These are phyloP conservation scores for Wickerhamiella galacta DNA, from an alignment of 805 yeast genomes.

Conservation along the genomic window DNA sequence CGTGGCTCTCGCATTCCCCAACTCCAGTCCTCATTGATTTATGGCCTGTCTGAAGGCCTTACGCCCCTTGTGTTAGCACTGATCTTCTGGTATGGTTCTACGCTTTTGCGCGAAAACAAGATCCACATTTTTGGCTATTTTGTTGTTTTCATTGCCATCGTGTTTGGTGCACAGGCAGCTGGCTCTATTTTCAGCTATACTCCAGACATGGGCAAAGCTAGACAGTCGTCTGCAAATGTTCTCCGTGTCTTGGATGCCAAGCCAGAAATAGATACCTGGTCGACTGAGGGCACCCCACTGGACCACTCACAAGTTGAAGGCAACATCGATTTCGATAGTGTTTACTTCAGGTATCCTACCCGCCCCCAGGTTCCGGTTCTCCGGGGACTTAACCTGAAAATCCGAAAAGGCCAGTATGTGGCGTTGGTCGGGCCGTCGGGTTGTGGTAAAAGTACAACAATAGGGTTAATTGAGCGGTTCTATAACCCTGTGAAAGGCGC, in stretches of 20 bases:
- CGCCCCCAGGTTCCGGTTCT: conserved; percentile 37
- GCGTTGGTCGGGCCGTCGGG: conserved; percentile 58
- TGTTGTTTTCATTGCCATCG: conserved; percentile 24
- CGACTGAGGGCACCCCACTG: conserved; percentile 17
- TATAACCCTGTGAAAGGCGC: conserved; percentile 34
- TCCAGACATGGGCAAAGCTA: conserved; percentile 29
- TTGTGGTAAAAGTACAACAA: conserved; percentile 44
- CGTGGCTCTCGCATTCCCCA: conserved; percentile 16
- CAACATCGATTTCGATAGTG: conserved; percentile 35
- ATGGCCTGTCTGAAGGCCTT: conserved; percentile 25
- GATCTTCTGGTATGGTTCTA: conserved; percentile 29
- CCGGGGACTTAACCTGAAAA: conserved; percentile 30
- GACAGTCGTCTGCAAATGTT: conserved; percentile 22
- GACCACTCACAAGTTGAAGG: conserved; percentile 27
- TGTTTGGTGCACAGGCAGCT: conserved; percentile 29
- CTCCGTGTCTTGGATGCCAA: conserved; percentile 19
- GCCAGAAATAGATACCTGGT: conserved; percentile 23
- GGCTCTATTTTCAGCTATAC: conserved; percentile 28
- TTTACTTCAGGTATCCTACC: conserved; percentile 50
- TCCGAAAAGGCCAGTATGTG: conserved; percentile 36
- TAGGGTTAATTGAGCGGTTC: conserved; percentile 33
- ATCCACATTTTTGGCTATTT: conserved; percentile 22
- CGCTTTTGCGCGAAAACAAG: conserved; percentile 19
- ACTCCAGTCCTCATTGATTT: conserved; percentile 21
- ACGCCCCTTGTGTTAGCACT: conserved; percentile 26